These are phyloP conservation scores for Niebla homalea DNA, from an alignment of 495 filamentous ascomycete species.

Conservation along the genomic window DNA sequence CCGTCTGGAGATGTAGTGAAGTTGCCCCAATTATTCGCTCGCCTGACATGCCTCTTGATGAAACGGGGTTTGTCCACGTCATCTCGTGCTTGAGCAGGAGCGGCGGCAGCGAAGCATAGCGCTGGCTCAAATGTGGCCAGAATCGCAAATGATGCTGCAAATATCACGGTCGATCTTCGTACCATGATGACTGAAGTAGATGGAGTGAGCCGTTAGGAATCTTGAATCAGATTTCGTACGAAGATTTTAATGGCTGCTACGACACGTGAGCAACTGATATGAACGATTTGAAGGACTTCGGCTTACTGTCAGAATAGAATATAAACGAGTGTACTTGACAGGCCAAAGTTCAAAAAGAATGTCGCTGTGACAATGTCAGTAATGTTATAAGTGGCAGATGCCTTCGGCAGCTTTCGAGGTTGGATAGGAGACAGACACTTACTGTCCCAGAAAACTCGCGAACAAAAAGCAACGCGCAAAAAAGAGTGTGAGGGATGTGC, in stretches of 20 bases:
- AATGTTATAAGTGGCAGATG: not conserved
- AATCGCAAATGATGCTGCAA: constrained; percentile 35
- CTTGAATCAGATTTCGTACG: not conserved
- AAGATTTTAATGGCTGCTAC: not conserved
- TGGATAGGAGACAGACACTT: not conserved
- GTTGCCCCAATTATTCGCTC: constrained; percentile 10
- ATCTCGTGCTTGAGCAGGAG: constrained; percentile 8
- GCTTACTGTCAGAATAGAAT: constrained; percentile 38
- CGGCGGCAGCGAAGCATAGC: constrained; percentile 18
- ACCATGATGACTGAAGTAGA: constrained; percentile 15
- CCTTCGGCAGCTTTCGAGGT: not conserved
- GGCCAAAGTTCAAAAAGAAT: constrained; percentile 39
- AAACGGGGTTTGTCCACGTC: constrained; percentile 36
- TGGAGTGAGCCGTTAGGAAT: not conserved
- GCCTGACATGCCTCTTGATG: constrained; percentile 47
- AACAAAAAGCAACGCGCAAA: constrained; percentile 3
- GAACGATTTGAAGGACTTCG: constrained; percentile 10
- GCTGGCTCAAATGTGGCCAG: constrained; percentile 36
- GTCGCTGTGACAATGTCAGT: constrained; percentile 25
- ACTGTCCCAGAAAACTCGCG: constrained; percentile 4
- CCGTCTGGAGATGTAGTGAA: too few species aligned
- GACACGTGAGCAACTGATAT: constrained; percentile 15
- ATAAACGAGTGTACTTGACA: constrained; percentile 53
- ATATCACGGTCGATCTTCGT: constrained; percentile 35
- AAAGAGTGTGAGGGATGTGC: constrained; percentile 19